Evolutionary conservation across 345 rosid genomes (phyloP).

Genomic region (Gynandropsis gynandra): DNA sequence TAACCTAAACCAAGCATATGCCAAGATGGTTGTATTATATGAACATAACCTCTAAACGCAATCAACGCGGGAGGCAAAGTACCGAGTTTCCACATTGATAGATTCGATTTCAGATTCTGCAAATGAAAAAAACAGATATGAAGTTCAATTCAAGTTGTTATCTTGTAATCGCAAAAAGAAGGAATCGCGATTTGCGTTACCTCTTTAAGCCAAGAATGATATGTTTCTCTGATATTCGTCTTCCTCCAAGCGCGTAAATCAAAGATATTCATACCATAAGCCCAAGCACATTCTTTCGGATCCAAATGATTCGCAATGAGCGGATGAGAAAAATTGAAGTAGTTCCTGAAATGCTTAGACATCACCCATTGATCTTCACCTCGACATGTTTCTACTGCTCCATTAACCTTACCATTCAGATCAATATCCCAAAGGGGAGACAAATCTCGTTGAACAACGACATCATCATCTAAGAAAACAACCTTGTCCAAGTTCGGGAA

Average conservation of each 20-base stretch:
- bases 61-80: constrained; percentile 95
- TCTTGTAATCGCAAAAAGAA: not conserved
- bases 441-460: constrained; percentile 84
- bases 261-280: constrained; percentile 97
- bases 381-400: constrained; percentile 97
- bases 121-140: constrained; percentile 11
- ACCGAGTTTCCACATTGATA: constrained; percentile 97
- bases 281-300: constrained; percentile 98
- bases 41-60: constrained; percentile 87
- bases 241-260: constrained; percentile 91
- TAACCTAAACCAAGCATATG: constrained; percentile 98
- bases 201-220: constrained; percentile 93
- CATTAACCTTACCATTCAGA: constrained; percentile 83
- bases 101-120: constrained; percentile 87
- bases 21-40: constrained; percentile 80
- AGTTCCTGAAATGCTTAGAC: constrained; percentile 91
- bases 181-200: constrained; percentile 26
- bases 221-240: constrained; percentile 74
- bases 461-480: constrained; percentile 91
- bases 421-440: constrained; percentile 95
- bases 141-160: constrained; percentile 4
- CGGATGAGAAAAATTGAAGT: constrained; percentile 99
- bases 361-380: constrained; percentile 98
- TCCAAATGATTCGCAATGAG: constrained; percentile 69
- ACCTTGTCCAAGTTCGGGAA: constrained; percentile 92